Evolutionary conservation across 129 eudicot species (phyloP), one percentile per base, ranked within the genome.

Genomic region (Helianthus tuberosus): DNA sequence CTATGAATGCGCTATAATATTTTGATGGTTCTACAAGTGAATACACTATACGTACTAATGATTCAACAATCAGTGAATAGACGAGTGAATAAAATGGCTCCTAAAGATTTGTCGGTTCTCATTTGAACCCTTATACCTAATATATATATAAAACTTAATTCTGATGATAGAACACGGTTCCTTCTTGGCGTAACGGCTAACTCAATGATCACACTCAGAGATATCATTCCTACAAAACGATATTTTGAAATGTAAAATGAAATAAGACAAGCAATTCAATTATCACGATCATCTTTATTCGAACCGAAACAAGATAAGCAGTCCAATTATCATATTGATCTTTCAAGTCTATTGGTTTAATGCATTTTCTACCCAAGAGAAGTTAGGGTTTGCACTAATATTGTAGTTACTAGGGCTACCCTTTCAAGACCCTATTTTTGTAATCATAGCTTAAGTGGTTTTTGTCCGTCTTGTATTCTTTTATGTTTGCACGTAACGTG

Each of bases 401-500:
- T 20, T 71, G 55, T 57, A 41, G 25, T 71, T 71, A 71, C 66
- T 13, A 55, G 75, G 25, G 60, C 60, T 15, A 17, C 16, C 53
- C 5, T 49, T 29, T 32, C 47, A 16, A 54, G 25, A 17, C 20
- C 48, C n/a, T 3, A 27, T 58, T 58, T 25, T 27, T 25, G 64
- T 58, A 58, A 15, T n/a, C 3, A 11, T 69, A 11, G 64, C 16
- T 20, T 35, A 69, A 15, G 52, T 23, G 1, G 53, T 35, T 36
- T 35, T 69, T n/a, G 13, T 3, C 11, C 10, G 10, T 36, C 73
- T 6, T 53, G 10, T 71, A 41, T 13, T 41, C 12, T 55, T 53
- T 55, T 20, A 38, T 48, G 39, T 25, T 17, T 39, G 38, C 52
- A 64, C n/a, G 35, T 16, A 51, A 53, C 60, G 20, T 16, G 29